phyloP scores from a whole-genome alignment of 192 early-diverging fungal genomes.

The Kappamyces sp. region DNA sequence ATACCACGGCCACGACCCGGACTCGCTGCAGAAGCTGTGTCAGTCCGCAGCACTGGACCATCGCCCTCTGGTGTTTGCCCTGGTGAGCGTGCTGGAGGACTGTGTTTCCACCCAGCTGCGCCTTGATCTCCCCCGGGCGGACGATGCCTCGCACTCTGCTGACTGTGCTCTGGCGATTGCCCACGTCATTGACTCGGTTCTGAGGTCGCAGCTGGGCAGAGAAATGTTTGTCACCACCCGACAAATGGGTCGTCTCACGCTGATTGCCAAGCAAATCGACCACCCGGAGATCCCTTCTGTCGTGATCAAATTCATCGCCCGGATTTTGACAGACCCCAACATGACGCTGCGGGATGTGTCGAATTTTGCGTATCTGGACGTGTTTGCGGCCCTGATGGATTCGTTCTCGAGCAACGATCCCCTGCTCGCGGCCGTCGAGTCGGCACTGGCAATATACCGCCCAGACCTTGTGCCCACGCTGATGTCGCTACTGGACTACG shows the following conservation, averaged over 20 bases:
- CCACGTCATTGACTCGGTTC: constrained; percentile 9
- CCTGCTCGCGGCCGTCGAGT: no score
- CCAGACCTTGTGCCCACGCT: no score
- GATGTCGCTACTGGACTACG: no score
- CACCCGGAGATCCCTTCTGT: constrained; percentile 4
- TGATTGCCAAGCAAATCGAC: constrained; percentile 3
- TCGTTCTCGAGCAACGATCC: no score
- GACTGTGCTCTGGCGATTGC: not conserved
- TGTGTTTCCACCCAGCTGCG: no score
- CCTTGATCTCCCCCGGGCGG: no score
- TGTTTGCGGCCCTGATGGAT: not conserved
- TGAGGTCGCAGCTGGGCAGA: constrained; percentile 1
- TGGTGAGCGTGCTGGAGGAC: no score
- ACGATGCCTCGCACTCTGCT: not conserved
- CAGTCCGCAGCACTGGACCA: no score
- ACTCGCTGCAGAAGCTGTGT: no score
- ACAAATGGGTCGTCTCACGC: not conserved
- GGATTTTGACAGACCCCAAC: constrained; percentile 10
- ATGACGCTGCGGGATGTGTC: constrained; percentile 4
- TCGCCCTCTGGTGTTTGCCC: no score
- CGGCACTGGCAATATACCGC: no score
- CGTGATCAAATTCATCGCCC: not conserved
- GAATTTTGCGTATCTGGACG: not conserved
- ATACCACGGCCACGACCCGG: no score
- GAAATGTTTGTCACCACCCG: not conserved